These are phyloP conservation scores for Picea sitchensis DNA, from an alignment of 75 land plant genomes.

Conservation along the genomic window DNA sequence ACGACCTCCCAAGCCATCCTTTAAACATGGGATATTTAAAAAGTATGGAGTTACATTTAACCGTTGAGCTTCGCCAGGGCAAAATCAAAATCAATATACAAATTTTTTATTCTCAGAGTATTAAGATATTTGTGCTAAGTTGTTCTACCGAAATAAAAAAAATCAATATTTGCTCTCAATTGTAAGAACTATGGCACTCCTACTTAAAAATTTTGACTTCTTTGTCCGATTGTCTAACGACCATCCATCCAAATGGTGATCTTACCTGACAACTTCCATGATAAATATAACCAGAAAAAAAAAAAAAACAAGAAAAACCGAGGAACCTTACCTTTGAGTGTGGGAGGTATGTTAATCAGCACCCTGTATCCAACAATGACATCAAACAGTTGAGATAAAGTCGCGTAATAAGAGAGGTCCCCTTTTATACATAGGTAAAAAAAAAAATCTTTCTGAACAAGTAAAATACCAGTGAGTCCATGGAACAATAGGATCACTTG, in stretches of 20 bases:
- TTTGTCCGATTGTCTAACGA: background rate
- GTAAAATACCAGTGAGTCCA: conserved; percentile 54
- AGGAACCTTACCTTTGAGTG: conserved; percentile 35
- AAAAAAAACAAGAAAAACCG: background rate
- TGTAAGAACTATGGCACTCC: no score
- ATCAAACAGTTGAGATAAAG: background rate
- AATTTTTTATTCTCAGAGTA: no score
- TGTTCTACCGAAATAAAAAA: background rate
- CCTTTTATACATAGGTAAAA: no score
- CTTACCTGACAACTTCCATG: background rate
- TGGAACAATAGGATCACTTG: conserved; percentile 56
- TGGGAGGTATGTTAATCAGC: conserved; percentile 39
- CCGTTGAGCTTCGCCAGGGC: no score
- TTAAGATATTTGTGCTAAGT: background rate
- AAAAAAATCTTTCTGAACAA: background rate
- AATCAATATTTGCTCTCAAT: background rate
- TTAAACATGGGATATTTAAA: no score
- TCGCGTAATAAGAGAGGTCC: no score
- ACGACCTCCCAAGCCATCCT: no score
- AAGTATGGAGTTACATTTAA: no score
- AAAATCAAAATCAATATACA: no score
- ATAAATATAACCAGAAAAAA: background rate
- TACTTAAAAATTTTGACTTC: background rate
- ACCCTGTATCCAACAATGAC: background rate
- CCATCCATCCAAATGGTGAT: no score